Percentiles rank a stretch among this genome's conserved stretches.
phyloP scores from a whole-genome alignment of 768 basidiomycete species.

The Tephrocybe sp. region DNA sequence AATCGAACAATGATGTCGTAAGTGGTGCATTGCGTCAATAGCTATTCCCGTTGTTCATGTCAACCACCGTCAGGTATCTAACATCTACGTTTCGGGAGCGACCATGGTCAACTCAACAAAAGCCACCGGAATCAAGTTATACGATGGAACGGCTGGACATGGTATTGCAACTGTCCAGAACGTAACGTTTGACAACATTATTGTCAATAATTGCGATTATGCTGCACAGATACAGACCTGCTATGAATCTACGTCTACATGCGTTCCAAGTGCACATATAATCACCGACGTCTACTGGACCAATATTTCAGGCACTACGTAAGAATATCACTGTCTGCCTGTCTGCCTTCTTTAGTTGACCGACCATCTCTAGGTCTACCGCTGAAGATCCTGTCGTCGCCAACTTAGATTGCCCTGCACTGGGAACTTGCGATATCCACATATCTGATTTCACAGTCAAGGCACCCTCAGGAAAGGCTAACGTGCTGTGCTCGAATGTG shows the following conservation, averaged over 20 bases:
- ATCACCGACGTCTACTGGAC: slow-evolving; percentile 25
- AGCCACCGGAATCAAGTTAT: slow-evolving; percentile 32
- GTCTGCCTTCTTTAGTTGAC: background rate
- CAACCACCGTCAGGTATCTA: slow-evolving; percentile 19
- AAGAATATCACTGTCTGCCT: background rate
- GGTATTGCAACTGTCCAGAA: slow-evolving; percentile 30
- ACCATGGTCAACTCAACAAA: slow-evolving; percentile 31
- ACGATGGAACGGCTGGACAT: slow-evolving; percentile 27
- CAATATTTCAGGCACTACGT: slow-evolving; percentile 30
- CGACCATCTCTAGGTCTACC: slow-evolving; percentile 19
- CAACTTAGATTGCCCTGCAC: slow-evolving; percentile 27
- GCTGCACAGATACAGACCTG: slow-evolving; percentile 32
- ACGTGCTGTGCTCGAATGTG: slow-evolving; percentile 26
- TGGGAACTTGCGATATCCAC: slow-evolving; percentile 25
- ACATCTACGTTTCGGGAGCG: slow-evolving; percentile 26
- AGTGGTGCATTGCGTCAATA: background rate
- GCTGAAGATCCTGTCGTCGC: slow-evolving; percentile 25
- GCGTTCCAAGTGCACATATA: slow-evolving; percentile 23
- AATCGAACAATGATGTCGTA: slow-evolving; percentile 17
- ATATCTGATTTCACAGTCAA: slow-evolving; percentile 25
- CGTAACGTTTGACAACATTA: slow-evolving; percentile 28
- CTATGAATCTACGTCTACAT: slow-evolving; percentile 25
- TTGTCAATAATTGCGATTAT: slow-evolving; percentile 30
- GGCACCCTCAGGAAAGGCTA: slow-evolving; percentile 23
- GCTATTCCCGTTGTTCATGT: background rate